Evolutionary conservation across 495 filamentous ascomycete genomes (phyloP), one percentile per base, ranked within the genome.

Genomic region (Cercophora newfieldiana): DNA sequence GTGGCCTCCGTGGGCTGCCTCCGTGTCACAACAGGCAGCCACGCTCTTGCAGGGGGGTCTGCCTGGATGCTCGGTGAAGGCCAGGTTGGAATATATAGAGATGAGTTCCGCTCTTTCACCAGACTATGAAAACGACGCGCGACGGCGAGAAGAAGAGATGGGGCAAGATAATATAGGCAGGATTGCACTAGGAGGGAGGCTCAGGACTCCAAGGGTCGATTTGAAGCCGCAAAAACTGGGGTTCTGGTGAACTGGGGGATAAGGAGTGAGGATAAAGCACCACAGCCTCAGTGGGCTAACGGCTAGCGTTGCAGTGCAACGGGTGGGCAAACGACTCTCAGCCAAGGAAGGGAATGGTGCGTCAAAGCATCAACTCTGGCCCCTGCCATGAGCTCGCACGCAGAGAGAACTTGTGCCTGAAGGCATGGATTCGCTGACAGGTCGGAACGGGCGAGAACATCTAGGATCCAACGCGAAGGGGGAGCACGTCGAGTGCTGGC

Each of bases 271-370:
- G 61, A 56, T 28, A 50, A 31, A 30, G 58, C 37, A 21, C 29
- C 61, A 63, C 61, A 63, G 61, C 61, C 61, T 56, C 48, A 55
- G 28, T 31, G 54, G 61, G 49, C 61, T 63, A 50, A 31, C 50
- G 19, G 61, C 30, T 21, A 47, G 49, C 48, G 50, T 31, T 37
- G 61, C 26, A 30, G 18, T 57, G 54, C 58, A 60, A 60, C 58
- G 58, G 58, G 29, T 8, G 58, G 58, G 55, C 58, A 48, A 28
- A 44, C 30, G 37, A 28, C 30, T 60, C 31, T 26, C 31, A 48
- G 21, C 58, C 30, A 59, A 29, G 57, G 31, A 25, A 59, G 37
- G 25, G 14, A 59, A 44, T 33, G 4, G 5, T 33, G 30, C 30
- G 30, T 33, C 30, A 47, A 44, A 48, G 7, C 22, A 26, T 7